These are phyloP conservation scores for Colletotrichum nymphaeae DNA, from an alignment of 2,329 filamentous ascomycete genomes.

Conservation along the genomic window DNA sequence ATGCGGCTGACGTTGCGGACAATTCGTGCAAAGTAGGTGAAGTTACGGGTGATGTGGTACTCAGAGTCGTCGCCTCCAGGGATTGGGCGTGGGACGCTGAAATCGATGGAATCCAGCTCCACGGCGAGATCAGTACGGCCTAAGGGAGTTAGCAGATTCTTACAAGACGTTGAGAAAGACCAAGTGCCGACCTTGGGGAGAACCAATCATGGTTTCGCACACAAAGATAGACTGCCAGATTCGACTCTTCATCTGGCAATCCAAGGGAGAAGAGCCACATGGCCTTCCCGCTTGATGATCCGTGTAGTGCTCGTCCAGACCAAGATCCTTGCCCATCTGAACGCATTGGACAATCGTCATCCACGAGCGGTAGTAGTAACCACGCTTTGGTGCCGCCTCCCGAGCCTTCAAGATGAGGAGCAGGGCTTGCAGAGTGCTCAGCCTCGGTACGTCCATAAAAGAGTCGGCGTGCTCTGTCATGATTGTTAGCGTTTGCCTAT, in stretches of 20 bases:
- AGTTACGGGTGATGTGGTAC: conserved; percentile 83
- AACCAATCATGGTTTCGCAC: conserved; percentile 92
- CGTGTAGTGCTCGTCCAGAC: conserved; percentile 86
- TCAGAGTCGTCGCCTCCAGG: conserved; percentile 80
- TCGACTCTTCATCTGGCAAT: conserved; percentile 86
- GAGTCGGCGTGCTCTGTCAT: conserved; percentile 84
- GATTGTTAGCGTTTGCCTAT: background rate
- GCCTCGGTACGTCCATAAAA: conserved; percentile 89
- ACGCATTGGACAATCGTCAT: conserved; percentile 94
- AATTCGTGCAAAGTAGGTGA: conserved; percentile 81
- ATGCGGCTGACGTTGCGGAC: conserved; percentile 83
- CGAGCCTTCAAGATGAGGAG: conserved; percentile 90
- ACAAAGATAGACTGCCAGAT: conserved; percentile 91
- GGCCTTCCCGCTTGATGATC: conserved; percentile 78
- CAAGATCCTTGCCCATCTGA: conserved; percentile 92
- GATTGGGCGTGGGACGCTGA: conserved; percentile 71
- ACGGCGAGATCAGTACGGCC: conserved; percentile 84
- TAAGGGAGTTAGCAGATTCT: conserved; percentile 45
- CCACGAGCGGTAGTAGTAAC: conserved; percentile 98
- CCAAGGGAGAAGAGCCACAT: conserved; percentile 76
- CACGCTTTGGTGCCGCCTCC: conserved; percentile 90
- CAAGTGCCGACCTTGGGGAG: conserved; percentile 79
- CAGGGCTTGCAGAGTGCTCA: conserved; percentile 93
- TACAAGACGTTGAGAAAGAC: background rate
- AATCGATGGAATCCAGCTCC: conserved; percentile 79